Evolutionary conservation across 768 basidiomycete genomes (phyloP), one percentile per base, ranked within the genome.

Genomic region (Tulasnella sp.): DNA sequence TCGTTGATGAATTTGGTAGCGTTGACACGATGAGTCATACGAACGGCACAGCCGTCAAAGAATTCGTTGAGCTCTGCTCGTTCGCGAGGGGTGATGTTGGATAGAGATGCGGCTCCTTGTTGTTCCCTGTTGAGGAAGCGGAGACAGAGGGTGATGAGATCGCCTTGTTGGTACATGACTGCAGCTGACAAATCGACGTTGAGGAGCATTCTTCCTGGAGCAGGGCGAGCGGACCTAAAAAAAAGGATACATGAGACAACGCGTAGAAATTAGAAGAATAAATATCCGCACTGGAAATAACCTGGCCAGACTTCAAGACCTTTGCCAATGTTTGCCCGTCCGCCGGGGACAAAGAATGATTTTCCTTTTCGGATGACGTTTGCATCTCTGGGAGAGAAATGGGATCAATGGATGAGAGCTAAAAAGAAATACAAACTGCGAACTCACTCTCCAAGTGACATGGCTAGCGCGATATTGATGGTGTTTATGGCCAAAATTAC

Each of bases 171-270:
- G 37, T 48, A 62, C 79, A 88, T 83, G 25, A 78, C 72, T 0
- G 79, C 84, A 0, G 83, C 83, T 0, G 79, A 76, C 41, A 84
- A 81, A 54, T 88, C 85, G 56, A 88, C 72, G 52, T 87, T 88
- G 57, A 87, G 68, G 28, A 85, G 63, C 58, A 88, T 72, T 0
- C 67, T 67, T 0, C 76, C 76, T 10, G 77, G 70, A 0, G 74
- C 75, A 3, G 84, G 83, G 22, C 85, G 72, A 10, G 85, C 72
- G 0, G 80, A 82, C 40, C 60, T 61, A 37, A 10, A 12, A 31
- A 28, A 3, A 20, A 48, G 34, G 16, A 31, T 19, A 29, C 7
- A 12, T 2, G 32, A 1, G 7, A 25, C 5, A 28, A 3, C n/a
- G n/a, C n/a, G n/a, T n/a, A n/a, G n/a, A n/a, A n/a, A n/a, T n/a